A percentile compares a stretch with the other conserved stretches of the same genome.
These are phyloP conservation scores for Crithidia brevicula DNA, from an alignment of 208 protist species.

Conservation along the genomic window DNA sequence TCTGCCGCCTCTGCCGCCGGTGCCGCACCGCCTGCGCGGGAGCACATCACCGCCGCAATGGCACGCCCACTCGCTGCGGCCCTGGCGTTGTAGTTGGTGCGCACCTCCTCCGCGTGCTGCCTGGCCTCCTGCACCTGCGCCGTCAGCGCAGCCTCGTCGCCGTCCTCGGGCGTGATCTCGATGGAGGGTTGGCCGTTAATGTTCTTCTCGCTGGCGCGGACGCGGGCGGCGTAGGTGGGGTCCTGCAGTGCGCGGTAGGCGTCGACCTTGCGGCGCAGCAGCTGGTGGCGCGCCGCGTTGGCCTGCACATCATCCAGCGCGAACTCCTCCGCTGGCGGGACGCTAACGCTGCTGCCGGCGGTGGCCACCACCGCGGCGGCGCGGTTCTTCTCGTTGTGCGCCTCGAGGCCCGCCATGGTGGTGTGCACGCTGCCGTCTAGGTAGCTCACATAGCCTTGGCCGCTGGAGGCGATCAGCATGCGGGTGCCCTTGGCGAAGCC, in stretches of 20 bases:
- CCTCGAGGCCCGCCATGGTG: constrained; percentile 31
- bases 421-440: constrained; percentile 67
- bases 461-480: constrained; percentile 31
- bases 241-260: constrained; percentile 45
- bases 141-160: constrained; percentile 31
- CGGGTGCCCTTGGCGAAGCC: constrained; percentile 45
- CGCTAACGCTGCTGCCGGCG: constrained; percentile 28
- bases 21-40: constrained; percentile 13
- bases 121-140: constrained; percentile 39
- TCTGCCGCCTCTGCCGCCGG: constrained; percentile 17
- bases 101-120: constrained; percentile 22
- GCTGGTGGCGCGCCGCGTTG: constrained; percentile 30
- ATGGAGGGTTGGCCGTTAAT: constrained; percentile 23
- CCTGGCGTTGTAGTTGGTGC: constrained; percentile 53
- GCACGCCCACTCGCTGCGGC: constrained; percentile 32
- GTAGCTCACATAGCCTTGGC: constrained; percentile 64
- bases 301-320: constrained; percentile 33
- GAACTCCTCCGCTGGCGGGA: constrained; percentile 53
- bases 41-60: constrained; percentile 9
- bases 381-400: constrained; percentile 52
- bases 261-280: constrained; percentile 66
- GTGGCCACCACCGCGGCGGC: constrained; percentile 31
- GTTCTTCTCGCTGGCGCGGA: constrained; percentile 58
- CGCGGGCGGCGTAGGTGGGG: constrained; percentile 45
- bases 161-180: constrained; percentile 40